These are phyloP conservation scores for Phalaenopsis equestris DNA, from an alignment of 106 monocot species.

Conservation along the genomic window DNA sequence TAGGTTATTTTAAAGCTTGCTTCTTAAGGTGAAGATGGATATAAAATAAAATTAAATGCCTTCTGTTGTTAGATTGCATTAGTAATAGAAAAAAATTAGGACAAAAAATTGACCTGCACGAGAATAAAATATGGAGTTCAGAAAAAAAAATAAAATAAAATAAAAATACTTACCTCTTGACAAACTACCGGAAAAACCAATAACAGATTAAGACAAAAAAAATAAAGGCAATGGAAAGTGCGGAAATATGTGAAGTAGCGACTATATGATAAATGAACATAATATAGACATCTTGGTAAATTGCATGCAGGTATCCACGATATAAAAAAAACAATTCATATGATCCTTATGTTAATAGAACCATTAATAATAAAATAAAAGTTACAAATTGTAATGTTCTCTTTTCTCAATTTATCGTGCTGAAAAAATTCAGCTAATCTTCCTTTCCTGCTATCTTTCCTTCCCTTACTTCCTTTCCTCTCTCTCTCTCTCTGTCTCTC, in stretches of 20 bases:
- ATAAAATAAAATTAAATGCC: neutral
- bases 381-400: no score
- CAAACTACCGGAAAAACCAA: neutral
- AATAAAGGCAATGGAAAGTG: neutral
- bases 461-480: neutral
- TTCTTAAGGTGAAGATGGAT: neutral
- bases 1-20: neutral
- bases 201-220: neutral
- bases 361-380: no score
- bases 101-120: neutral
- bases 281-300: no score
- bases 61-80: neutral
- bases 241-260: neutral
- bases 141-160: neutral
- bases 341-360: no score
- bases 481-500: neutral
- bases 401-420: no score
- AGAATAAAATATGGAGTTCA: neutral
- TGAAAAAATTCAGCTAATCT: no score
- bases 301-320: no score
- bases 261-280: no score
- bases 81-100: neutral
- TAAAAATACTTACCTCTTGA: neutral
- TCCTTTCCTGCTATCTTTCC: neutral
- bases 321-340: no score